These are phyloP conservation scores for Neoboletus magnificus DNA, from an alignment of 768 basidiomycete species.

Conservation along the genomic window DNA sequence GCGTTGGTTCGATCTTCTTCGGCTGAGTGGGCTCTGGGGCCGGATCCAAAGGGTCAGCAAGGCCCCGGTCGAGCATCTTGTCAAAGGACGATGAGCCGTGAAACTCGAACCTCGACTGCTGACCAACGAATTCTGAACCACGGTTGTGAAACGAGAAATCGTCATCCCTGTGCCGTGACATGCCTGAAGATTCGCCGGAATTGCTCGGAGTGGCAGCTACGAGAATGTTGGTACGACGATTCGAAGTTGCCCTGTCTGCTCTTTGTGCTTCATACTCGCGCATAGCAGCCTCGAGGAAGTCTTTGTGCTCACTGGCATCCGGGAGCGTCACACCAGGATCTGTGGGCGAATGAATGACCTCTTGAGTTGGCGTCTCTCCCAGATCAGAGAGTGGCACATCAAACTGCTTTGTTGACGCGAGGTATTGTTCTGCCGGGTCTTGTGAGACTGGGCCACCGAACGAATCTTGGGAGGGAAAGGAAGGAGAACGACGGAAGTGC, in stretches of 20 bases:
- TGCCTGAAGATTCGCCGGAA: slow-evolving; percentile 32
- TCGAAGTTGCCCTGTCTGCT: slow-evolving; percentile 10
- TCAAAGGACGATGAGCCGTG: slow-evolving; percentile 42
- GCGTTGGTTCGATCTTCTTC: slow-evolving; percentile 5
- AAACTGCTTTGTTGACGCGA: slow-evolving; percentile 49
- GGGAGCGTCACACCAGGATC: slow-evolving; percentile 53
- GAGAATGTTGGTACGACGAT: slow-evolving; percentile 30
- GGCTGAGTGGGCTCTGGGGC: slow-evolving; percentile 19
- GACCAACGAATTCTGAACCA: slow-evolving; percentile 14
- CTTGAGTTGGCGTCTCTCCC: slow-evolving; percentile 33
- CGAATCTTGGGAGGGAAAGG: slow-evolving; percentile 55
- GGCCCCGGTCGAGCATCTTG: slow-evolving; percentile 36
- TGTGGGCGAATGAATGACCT: slow-evolving; percentile 27
- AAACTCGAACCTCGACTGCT: slow-evolving; percentile 34
- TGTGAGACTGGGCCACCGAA: slow-evolving; percentile 53
- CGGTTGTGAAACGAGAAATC: slow-evolving; percentile 10
- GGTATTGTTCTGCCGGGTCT: slow-evolving; percentile 44
- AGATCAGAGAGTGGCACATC: slow-evolving; percentile 58
- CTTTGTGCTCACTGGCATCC: slow-evolving; percentile 36
- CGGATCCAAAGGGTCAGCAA: slow-evolving; percentile 21
- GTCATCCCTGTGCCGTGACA: slow-evolving; percentile 14
- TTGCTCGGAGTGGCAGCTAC: slow-evolving; percentile 52
- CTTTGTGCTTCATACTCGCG: slow-evolving; percentile 25
- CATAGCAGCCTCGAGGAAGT: slow-evolving; percentile 22
- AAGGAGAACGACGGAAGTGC: slow-evolving; percentile 34